A percentile compares a stretch with the other conserved stretches of the same genome.
phyloP scores from a whole-genome alignment of 2,329 filamentous ascomycete genomes.

The Trichoderma breve region DNA sequence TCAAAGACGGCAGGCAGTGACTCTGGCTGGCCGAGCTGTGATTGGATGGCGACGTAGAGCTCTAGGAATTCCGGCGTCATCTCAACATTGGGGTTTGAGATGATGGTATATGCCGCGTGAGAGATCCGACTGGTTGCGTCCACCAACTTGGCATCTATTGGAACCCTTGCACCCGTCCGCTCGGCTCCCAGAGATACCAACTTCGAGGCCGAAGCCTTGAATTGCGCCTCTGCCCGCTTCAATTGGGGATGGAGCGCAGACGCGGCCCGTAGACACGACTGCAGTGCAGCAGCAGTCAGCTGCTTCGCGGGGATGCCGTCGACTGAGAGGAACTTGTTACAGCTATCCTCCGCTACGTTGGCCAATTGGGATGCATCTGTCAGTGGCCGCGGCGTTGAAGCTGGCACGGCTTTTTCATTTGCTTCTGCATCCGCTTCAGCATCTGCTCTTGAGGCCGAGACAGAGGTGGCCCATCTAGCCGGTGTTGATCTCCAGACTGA shows the following conservation, averaged over 20 bases:
- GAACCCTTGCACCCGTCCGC: constrained; percentile 32
- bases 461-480: constrained; percentile 30
- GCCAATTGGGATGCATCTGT: constrained; percentile 42
- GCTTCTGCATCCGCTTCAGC: neutral
- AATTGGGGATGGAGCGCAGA: constrained; percentile 43
- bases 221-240: constrained; percentile 39
- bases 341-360: constrained; percentile 42
- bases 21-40: constrained; percentile 68
- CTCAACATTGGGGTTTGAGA: constrained; percentile 74
- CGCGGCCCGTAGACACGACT: constrained; percentile 45
- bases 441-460: constrained; percentile 11
- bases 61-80: constrained; percentile 72
- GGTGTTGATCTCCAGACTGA: constrained; percentile 19
- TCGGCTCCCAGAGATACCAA: constrained; percentile 48
- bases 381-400: constrained; percentile 28
- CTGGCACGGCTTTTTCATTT: constrained; percentile 19
- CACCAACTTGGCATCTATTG: constrained; percentile 38
- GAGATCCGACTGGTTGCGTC: constrained; percentile 54
- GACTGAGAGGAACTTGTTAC: constrained; percentile 43
- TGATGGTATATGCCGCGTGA: constrained; percentile 63
- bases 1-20: constrained; percentile 77
- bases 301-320: constrained; percentile 45
- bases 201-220: constrained; percentile 51
- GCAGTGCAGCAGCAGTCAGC: constrained; percentile 44
- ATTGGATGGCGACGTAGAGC: constrained; percentile 74